Base-by-base conservation (phyloP, 164 flowering plant genomes). In the Stephania cephalantha region DNA sequence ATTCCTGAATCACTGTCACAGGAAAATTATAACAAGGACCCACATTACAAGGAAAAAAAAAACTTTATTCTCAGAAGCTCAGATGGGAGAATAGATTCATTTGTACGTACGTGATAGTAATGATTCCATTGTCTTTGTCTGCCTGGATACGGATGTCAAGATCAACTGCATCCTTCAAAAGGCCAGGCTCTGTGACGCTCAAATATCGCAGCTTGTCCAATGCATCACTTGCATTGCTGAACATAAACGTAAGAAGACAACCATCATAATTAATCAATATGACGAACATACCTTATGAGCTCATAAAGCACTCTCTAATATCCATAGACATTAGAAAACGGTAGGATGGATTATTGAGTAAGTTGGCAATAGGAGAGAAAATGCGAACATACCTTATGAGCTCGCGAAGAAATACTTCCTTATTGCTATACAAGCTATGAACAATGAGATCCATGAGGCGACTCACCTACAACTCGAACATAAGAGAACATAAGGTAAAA, bases 211-310 rank as follows among this genome's bases (percentile, higher is more conserved):
- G 84, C 87, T 96, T 96, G 87, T 96, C 98, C 86, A 94, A 76
- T 17, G 99, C 99, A 88, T 95, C 99, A 84, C 99, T 95, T 78
- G 99, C 98, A 88, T 96, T 96, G 83, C 99, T 93, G 91, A 44
- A 35, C 20, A 30, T 22, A 70, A 35, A 35, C 42, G 4, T 35
- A 35, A 35, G 42, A 35, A n/a, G 45, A 10, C 8, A 61, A 5
- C 22, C 29, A 17, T 61, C 25, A 58, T 6, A 25, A 61, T 18
- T 25, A 29, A 67, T 67, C 70, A 67, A 25, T 5, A 25, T 4
- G 31, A 6, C 31, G 22, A 66, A 66, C 69, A 66, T 35, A 66
- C 4, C 42, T 25, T 66, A 22, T n/a, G 30, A 53, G 20, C 29
- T 18, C 18, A 22, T 17, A 20, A 61, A 7, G 66, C 9, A 61